These are phyloP conservation scores for Asterophora parasitica DNA, from an alignment of 768 basidiomycete genomes.

Conservation along the genomic window DNA sequence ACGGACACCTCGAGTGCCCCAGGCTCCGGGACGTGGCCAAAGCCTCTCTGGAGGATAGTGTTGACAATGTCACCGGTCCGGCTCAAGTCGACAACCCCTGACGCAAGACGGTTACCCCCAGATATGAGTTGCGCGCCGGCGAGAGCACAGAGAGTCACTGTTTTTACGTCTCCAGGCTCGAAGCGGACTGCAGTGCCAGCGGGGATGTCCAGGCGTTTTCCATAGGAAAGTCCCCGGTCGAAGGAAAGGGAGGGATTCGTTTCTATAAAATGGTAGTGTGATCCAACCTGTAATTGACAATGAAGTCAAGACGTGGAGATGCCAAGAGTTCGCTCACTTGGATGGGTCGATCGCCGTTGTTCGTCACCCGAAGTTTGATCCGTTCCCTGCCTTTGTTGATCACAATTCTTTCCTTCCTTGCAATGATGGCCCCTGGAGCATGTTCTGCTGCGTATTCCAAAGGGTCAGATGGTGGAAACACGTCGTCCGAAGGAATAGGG, in stretches of 20 bases:
- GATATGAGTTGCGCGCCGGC: conserved; percentile 66
- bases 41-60: conserved; percentile 53
- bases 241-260: conserved; percentile 79
- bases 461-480: conserved; percentile 57
- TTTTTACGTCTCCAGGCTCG: conserved; percentile 87
- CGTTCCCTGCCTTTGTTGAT: conserved; percentile 75
- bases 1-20: conserved; percentile 44
- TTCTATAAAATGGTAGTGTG: conserved; percentile 93
- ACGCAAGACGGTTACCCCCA: conserved; percentile 76
- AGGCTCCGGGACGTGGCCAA: conserved; percentile 67
- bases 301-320: conserved; percentile 8
- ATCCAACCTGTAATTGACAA: conserved; percentile 67
- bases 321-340: conserved; percentile 50
- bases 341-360: conserved; percentile 90
- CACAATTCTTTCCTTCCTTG: conserved; percentile 57
- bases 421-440: conserved; percentile 73
- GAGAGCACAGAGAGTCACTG: conserved; percentile 77
- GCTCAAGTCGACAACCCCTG: conserved; percentile 43
- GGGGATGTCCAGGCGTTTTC: conserved; percentile 85
- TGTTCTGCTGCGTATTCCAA: conserved; percentile 47
- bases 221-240: conserved; percentile 77
- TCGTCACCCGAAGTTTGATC: conserved; percentile 72
- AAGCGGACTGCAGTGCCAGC: conserved; percentile 96
- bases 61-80: conserved; percentile 44
- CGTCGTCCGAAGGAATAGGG: conserved; percentile 61